Percentiles rank a stretch among this genome's conserved stretches.
These are phyloP conservation scores for Beauveria pseudobassiana DNA, from an alignment of 2,329 filamentous ascomycete genomes.

Conservation along the genomic window DNA sequence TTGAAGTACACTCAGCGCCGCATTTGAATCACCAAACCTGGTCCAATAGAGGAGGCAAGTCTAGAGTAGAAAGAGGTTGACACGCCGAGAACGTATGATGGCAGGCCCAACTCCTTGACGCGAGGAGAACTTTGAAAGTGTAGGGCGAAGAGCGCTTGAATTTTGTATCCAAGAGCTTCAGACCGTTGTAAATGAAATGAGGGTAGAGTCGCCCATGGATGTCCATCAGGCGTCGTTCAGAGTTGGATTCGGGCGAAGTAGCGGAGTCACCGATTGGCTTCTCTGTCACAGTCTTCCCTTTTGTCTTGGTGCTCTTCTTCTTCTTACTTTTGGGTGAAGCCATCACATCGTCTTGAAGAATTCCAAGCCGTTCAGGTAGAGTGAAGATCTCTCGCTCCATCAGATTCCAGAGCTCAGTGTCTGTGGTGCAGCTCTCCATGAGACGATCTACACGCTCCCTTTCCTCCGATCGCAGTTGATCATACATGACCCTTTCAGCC, in stretches of 20 bases:
- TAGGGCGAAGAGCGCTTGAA: constrained; percentile 54
- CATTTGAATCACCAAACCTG: constrained; percentile 48
- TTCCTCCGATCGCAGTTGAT: constrained; percentile 37
- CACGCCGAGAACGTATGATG: constrained; percentile 64
- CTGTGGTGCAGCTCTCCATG: constrained; percentile 49
- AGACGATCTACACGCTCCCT: constrained; percentile 43
- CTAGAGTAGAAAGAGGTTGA: constrained; percentile 64
- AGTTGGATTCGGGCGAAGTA: background rate
- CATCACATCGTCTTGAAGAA: constrained; percentile 27
- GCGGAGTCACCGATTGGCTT: background rate
- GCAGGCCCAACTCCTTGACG: constrained; percentile 59
- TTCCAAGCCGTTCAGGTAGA: constrained; percentile 47
- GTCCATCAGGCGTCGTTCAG: constrained; percentile 37
- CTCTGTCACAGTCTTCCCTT: background rate
- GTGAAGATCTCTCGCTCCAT: constrained; percentile 61
- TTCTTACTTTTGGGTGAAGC: background rate
- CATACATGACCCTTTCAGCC: constrained; percentile 28
- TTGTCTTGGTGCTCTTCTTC: background rate
- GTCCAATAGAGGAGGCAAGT: constrained; percentile 56
- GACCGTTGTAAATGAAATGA: constrained; percentile 48
- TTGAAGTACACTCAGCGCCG: constrained; percentile 48
- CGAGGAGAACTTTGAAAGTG: constrained; percentile 53
- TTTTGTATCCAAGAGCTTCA: constrained; percentile 47
- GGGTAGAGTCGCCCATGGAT: constrained; percentile 60
- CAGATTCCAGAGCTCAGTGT: constrained; percentile 59